Percentiles rank a stretch among this genome's conserved stretches.
Conservation (phyloP, 2,329 filamentous ascomycete genomes). For the Fusarium coicis region DNA sequence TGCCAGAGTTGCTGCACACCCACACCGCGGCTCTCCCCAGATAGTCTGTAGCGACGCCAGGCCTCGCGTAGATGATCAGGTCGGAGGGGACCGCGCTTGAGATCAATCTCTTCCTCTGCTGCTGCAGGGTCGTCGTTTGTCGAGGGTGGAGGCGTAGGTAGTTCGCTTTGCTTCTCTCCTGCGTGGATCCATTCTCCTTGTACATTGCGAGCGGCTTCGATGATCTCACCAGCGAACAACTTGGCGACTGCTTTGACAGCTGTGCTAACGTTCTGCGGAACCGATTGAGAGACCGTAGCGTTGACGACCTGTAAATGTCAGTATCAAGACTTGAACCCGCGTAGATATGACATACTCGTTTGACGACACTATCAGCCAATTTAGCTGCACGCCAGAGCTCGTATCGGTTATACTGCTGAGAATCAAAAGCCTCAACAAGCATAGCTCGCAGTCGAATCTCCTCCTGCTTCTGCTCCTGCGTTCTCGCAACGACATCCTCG, state of each 20-base stretch:
- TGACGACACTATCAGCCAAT: slow-evolving; percentile 74
- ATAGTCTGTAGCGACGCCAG: slow-evolving; percentile 72
- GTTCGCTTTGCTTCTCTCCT: slow-evolving; percentile 67
- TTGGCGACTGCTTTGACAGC: slow-evolving; percentile 82
- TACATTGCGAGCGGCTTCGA: slow-evolving; percentile 76
- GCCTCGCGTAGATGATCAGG: slow-evolving; percentile 82
- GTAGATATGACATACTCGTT: slow-evolving; percentile 62
- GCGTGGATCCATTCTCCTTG: slow-evolving; percentile 77
- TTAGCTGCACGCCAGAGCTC: slow-evolving; percentile 77
- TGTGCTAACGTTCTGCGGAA: slow-evolving; percentile 76
- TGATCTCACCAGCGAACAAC: slow-evolving; percentile 79
- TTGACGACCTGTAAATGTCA: slow-evolving; percentile 71
- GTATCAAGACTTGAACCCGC: neutral
- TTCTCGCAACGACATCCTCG: slow-evolving; percentile 68
- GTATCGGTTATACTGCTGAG: slow-evolving; percentile 75
- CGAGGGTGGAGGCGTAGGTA: slow-evolving; percentile 56
- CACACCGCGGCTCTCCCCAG: slow-evolving; percentile 71
- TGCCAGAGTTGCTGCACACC: slow-evolving; percentile 71
- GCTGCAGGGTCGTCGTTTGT: slow-evolving; percentile 47
- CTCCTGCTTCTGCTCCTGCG: slow-evolving; percentile 74
- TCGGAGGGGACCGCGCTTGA: slow-evolving; percentile 67
- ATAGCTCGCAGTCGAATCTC: slow-evolving; percentile 68
- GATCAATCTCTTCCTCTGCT: slow-evolving; percentile 39
- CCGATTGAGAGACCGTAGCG: slow-evolving; percentile 82
- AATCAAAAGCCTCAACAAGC: slow-evolving; percentile 72